These are phyloP conservation scores for Fistulifera pelliculosa DNA, from an alignment of 108 stramenopile genomes.

Conservation along the genomic window DNA sequence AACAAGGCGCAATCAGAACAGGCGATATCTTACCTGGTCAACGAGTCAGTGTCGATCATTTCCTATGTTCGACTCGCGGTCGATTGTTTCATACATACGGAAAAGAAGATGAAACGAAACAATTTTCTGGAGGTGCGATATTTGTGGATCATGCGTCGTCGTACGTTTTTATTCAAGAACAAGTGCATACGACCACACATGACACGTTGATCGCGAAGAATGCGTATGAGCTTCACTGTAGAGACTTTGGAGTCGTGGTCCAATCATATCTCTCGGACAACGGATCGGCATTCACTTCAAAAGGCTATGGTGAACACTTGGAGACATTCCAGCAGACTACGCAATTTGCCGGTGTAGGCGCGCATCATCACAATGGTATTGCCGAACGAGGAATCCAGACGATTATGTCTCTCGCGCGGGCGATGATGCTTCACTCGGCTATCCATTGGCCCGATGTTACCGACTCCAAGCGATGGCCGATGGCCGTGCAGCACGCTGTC, in stretches of 20 bases:
- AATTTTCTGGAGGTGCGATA: slow-evolving; percentile 21
- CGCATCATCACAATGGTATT: slow-evolving; percentile 23
- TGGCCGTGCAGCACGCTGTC: slow-evolving; percentile 5
- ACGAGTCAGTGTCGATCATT: slow-evolving; percentile 33
- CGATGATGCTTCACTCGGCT: slow-evolving; percentile 23
- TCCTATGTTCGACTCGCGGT: slow-evolving; percentile 16
- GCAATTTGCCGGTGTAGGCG: slow-evolving; percentile 13
- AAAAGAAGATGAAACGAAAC: slow-evolving; percentile 12
- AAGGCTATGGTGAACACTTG: not conserved
- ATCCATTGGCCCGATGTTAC: slow-evolving; percentile 16
- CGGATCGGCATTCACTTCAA: slow-evolving; percentile 7
- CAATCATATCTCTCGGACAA: slow-evolving; percentile 10
- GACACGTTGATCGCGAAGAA: slow-evolving; percentile 6
- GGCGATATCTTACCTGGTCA: slow-evolving; percentile 24
- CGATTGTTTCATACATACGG: slow-evolving; percentile 18
- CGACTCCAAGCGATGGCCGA: slow-evolving; percentile 5
- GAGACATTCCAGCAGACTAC: slow-evolving; percentile 18
- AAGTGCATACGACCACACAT: slow-evolving; percentile 3
- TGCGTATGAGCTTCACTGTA: slow-evolving; percentile 5
- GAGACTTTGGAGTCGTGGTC: slow-evolving; percentile 7
- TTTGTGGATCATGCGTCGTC: slow-evolving; percentile 25
- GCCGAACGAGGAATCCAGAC: slow-evolving; percentile 28
- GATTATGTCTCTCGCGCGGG: slow-evolving; percentile 10
- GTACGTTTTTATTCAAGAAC: not conserved
- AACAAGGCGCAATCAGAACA: slow-evolving; percentile 3